phyloP scores from a whole-genome alignment of 805 yeast genomes.

The Isabelozyma pseudorhagii region DNA sequence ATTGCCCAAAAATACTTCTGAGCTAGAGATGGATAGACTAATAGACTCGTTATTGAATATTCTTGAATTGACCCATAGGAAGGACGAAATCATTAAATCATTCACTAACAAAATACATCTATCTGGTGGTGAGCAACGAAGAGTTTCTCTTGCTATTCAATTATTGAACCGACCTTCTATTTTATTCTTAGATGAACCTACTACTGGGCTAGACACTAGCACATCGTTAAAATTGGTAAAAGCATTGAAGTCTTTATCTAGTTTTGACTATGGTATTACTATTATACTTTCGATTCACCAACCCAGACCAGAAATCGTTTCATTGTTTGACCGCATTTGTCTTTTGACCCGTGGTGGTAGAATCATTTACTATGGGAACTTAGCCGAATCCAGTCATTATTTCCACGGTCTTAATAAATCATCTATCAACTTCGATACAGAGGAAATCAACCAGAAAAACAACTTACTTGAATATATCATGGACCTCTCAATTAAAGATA shows the following conservation, averaged over 20 bases:
- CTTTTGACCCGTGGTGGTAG: constrained; percentile 61
- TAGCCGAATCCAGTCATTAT: constrained; percentile 43
- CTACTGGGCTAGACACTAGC: constrained; percentile 81
- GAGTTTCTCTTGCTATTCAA: constrained; percentile 77
- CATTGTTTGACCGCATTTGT: constrained; percentile 63
- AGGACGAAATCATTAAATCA: constrained; percentile 53
- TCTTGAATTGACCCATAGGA: constrained; percentile 63
- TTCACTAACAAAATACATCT: constrained; percentile 52
- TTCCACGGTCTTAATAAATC: constrained; percentile 33
- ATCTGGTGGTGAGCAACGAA: constrained; percentile 82
- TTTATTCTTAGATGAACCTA: constrained; percentile 81
- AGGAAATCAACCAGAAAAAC: constrained; percentile 1
- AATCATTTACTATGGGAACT: constrained; percentile 43
- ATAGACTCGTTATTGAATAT: constrained; percentile 62
- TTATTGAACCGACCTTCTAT: constrained; percentile 72
- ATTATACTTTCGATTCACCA: constrained; percentile 78
- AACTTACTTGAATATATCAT: constrained; percentile 31
- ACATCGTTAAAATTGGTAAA: constrained; percentile 65
- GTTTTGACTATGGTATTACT: constrained; percentile 59
- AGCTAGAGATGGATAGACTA: constrained; percentile 42
- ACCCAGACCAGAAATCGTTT: constrained; percentile 75
- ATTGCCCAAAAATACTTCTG: constrained; percentile 45
- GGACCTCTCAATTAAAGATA: constrained; percentile 35
- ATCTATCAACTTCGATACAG: constrained; percentile 1
- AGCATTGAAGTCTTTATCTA: constrained; percentile 50